These are phyloP conservation scores for Cetraspora pellucida DNA, from an alignment of 192 early-diverging fungal species.

Conservation along the genomic window DNA sequence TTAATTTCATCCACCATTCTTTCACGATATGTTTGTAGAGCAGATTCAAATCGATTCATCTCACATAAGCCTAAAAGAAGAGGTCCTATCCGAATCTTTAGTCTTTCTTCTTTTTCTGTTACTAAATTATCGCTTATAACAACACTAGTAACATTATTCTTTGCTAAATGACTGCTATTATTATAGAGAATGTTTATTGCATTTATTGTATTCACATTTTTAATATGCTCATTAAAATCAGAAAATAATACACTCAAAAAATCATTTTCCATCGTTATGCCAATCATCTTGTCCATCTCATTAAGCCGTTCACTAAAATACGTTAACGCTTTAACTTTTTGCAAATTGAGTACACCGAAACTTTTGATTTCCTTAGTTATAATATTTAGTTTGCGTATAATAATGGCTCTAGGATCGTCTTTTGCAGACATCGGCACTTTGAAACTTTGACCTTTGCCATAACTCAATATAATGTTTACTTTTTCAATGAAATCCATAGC, in stretches of 20 bases:
- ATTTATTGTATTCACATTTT: conserved; percentile 48
- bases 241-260: conserved; percentile 62
- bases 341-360: conserved; percentile 51
- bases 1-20: conserved; percentile 76
- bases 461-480: conserved; percentile 60
- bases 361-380: conserved; percentile 21
- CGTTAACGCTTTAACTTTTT: conserved; percentile 58
- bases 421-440: conserved; percentile 38
- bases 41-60: conserved; percentile 65
- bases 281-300: conserved; percentile 67
- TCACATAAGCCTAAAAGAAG: conserved; percentile 77
- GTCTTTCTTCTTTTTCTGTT: conserved; percentile 40
- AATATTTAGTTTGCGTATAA: conserved; percentile 3
- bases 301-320: conserved; percentile 64
- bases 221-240: conserved; percentile 60
- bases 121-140: background rate
- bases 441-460: conserved; percentile 38
- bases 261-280: conserved; percentile 74
- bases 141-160: background rate
- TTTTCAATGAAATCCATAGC: conserved; percentile 90
- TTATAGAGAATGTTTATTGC: conserved; percentile 22
- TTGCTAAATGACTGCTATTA: background rate
- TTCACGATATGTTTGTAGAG: conserved; percentile 78
- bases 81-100: conserved; percentile 65
- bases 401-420: conserved; percentile 24